A percentile compares a stretch with the other conserved stretches of the same genome.
Conservation (phyloP, 345 rosid species). For the Linum usitatissimum region DNA sequence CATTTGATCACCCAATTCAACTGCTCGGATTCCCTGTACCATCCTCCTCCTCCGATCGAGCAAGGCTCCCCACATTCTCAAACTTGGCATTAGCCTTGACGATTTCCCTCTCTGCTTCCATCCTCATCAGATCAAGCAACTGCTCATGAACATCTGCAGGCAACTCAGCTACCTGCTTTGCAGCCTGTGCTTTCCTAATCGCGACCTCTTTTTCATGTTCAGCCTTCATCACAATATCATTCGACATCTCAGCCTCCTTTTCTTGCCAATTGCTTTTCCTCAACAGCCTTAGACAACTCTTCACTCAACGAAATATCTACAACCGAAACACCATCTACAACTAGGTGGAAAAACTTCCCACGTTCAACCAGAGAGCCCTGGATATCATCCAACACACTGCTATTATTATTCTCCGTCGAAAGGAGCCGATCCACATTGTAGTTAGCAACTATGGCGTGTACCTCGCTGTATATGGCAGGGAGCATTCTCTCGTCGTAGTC, state of each 20-base stretch:
- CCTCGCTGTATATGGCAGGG: background rate
- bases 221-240: background rate
- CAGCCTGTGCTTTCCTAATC: background rate
- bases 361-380: background rate
- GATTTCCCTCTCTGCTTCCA: background rate
- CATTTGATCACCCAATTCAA: background rate
- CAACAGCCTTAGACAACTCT: background rate
- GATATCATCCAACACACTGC: background rate
- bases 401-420: background rate
- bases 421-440: background rate
- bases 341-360: background rate
- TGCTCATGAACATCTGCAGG: background rate
- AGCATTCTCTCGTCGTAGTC: background rate
- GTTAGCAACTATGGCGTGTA: background rate
- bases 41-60: background rate
- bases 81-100: background rate
- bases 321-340: background rate
- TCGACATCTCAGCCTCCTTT: constrained; percentile 2
- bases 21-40: background rate
- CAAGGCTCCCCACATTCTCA: background rate
- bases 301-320: background rate
- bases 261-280: background rate
- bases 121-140: background rate
- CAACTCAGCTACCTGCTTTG: background rate
- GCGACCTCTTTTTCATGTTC: background rate